phyloP scores from a whole-genome alignment of 345 rosid species.

The Litchi chinensis region DNA sequence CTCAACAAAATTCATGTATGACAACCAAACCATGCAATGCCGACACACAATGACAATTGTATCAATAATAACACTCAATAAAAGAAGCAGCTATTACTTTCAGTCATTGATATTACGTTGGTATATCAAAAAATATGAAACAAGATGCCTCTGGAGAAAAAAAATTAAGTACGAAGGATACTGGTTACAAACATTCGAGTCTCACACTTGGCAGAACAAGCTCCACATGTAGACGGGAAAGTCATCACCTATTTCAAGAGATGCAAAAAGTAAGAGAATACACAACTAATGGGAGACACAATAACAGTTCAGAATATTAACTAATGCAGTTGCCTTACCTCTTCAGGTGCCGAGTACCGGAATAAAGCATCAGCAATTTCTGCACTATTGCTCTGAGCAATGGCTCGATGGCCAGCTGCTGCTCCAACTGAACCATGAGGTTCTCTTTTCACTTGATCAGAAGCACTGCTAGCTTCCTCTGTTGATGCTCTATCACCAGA shows the following conservation, averaged over 20 bases:
- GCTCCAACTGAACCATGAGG: conserved; percentile 92
- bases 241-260: conserved; percentile 54
- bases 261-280: conserved; percentile 1
- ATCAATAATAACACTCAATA: not conserved
- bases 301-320: not conserved
- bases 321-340: conserved; percentile 42
- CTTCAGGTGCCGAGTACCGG: conserved; percentile 88
- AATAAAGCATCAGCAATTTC: conserved; percentile 78
- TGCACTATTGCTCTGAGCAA: conserved; percentile 84
- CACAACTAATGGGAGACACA: not conserved
- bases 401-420: conserved; percentile 76
- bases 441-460: conserved; percentile 35
- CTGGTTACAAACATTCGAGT: conserved; percentile 67
- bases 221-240: conserved; percentile 63
- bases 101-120: not conserved
- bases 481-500: conserved; percentile 33
- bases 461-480: conserved; percentile 32
- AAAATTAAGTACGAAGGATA: conserved; percentile 43
- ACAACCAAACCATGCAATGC: not conserved
- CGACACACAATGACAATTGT: not conserved
- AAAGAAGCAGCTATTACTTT: not conserved
- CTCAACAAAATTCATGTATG: conserved; percentile 21
- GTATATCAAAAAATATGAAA: not conserved
- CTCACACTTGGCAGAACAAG: conserved; percentile 49
- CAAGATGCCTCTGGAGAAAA: not conserved